Base-by-base conservation (phyloP, 1,284 basidiomycete species). In the Leccinum variabile region DNA sequence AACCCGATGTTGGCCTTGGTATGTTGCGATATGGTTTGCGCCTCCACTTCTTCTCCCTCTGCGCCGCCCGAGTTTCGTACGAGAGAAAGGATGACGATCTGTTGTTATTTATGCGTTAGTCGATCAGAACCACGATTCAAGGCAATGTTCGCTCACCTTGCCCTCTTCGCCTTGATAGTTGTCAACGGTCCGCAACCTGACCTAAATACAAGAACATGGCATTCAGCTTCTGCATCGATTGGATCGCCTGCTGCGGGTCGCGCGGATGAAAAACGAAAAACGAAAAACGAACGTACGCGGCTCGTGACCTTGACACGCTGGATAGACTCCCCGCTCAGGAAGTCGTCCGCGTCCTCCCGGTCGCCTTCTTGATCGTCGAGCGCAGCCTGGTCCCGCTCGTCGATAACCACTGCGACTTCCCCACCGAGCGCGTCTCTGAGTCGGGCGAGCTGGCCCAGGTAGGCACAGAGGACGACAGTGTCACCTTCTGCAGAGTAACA, bases 101-200 rank as follows among this genome's bases (percentile, higher is more conserved):
- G 25, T 14, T 14, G 3, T 5, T 49, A 35, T 59, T 0, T 13
- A 49, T 49, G 25, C 50, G 22, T 66, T 28, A 65, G 61, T n/a
- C 16, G 22, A 46, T 14, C 9, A 50, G 4, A 9, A 16, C 3
- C 33, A 6, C n/a, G n/a, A 22, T n/a, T 60, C 28, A 60, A 10
- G 18, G 5, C 4, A 44, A 39, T 5, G 18, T 9, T 22, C 11
- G 37, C 70, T 33, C 62, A 81, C 79, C 69, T 81, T 82, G 1
- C 82, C 86, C 75, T 89, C 88, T 65, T 89, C 84, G 9, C 89
- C 90, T 71, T 92, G 90, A 68, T 85, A 92, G 63, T 88, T 91
- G 66, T 92, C 90, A 1, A 92, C 82, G 1, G 89, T 91, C n/a
- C 88, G 81, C 8, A 91, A 74, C 14, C 81, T 82, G 33, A 90